Percentiles rank a stretch among this genome's conserved stretches.
These are phyloP conservation scores for Umbelopsis sp. DNA, from an alignment of 192 early-diverging fungal genomes.

Conservation along the genomic window DNA sequence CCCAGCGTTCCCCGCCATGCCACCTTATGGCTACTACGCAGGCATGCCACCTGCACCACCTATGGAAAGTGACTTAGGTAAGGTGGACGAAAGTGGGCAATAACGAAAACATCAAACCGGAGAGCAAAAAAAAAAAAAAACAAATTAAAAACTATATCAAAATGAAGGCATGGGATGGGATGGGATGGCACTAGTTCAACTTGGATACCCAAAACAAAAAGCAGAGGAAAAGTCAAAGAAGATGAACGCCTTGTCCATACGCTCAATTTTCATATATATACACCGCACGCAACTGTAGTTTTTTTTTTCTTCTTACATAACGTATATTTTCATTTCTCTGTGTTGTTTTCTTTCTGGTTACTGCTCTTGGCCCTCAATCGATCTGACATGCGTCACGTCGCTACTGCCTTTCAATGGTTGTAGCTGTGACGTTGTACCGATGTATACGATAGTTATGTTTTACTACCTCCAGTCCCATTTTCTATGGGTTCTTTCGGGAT, in stretches of 20 bases:
- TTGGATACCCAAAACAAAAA: neutral
- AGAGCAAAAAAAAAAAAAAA: neutral
- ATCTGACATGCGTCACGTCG: too few relatives aligned
- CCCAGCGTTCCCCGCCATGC: neutral
- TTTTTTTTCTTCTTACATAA: too few relatives aligned
- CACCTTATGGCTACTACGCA: conserved; percentile 5
- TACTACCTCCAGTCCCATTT: neutral
- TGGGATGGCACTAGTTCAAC: neutral
- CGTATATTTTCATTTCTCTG: too few relatives aligned
- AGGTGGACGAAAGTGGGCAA: neutral
- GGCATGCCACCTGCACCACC: neutral
- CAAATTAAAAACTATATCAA: too few relatives aligned
- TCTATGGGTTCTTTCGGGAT: neutral
- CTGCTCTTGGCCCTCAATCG: too few relatives aligned
- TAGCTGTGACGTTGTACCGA: too few relatives aligned
- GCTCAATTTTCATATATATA: too few relatives aligned
- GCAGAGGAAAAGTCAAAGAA: neutral
- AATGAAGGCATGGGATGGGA: too few relatives aligned
- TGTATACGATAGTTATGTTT: neutral
- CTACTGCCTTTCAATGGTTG: too few relatives aligned
- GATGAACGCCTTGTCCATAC: too few relatives aligned
- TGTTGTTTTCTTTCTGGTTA: too few relatives aligned
- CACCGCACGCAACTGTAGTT: too few relatives aligned
- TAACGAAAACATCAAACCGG: neutral
- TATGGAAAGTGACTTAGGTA: neutral